A percentile compares a stretch with the other conserved stretches of the same genome.
These are phyloP conservation scores for Eimeria nieschulzi DNA, from an alignment of 169 alveolate species.

Conservation along the genomic window DNA sequence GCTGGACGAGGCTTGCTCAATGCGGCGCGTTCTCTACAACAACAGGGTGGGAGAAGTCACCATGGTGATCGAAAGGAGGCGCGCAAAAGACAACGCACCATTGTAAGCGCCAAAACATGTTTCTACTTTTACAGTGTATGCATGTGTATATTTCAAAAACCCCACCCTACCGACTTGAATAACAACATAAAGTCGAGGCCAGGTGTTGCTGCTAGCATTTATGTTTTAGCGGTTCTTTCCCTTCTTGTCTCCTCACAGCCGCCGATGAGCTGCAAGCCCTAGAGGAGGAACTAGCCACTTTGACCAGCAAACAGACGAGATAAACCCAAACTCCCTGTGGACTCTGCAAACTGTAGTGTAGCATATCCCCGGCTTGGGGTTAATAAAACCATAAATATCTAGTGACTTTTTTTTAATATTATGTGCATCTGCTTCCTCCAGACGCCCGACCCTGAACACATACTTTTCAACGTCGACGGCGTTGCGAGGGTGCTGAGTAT, in stretches of 20 bases:
- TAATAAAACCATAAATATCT: neutral
- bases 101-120: neutral
- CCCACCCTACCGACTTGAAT: too few species aligned
- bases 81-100: neutral
- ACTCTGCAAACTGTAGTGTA: neutral
- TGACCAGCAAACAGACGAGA: conserved; percentile 1
- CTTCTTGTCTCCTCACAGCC: neutral
- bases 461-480: neutral
- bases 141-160: too few species aligned
- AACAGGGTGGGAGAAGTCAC: neutral
- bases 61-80: neutral
- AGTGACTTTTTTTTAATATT: neutral
- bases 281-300: neutral
- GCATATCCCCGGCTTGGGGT: neutral
- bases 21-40: neutral
- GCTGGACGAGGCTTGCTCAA: conserved; percentile 39
- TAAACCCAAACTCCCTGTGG: neutral
- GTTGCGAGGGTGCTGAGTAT: neutral
- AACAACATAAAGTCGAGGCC: neutral
- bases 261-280: neutral
- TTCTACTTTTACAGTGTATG: neutral
- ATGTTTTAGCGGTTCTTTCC: neutral
- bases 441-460: neutral
- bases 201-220: neutral
- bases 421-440: neutral